Base-by-base conservation (phyloP, 768 basidiomycete species). In the Clavulina sp. region DNA sequence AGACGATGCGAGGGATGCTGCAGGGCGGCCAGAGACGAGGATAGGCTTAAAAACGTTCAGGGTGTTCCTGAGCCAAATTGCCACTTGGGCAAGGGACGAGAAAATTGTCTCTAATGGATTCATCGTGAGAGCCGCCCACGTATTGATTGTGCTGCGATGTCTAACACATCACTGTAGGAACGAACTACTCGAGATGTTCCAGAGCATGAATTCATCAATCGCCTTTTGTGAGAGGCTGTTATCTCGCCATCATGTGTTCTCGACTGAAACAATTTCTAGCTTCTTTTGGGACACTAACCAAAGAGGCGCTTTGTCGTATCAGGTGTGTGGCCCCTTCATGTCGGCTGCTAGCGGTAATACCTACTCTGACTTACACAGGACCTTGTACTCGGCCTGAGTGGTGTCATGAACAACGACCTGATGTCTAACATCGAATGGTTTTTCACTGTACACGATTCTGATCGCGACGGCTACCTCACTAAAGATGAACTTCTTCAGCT, bases 371-470 rank as follows among this genome's bases (percentile, higher is more conserved):
- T 43, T 36, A 19, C 53, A 18, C 61, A 96, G 85, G 91, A 97
- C 62, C 69, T 97, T 9, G 81, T 97, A 6, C 73, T 70, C 28
- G 93, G 95, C 1, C 69, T 97, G 47, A 82, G 95, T 58, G 81
- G 81, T 2, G 84, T 95, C 41, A 85, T 96, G 77, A 84, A 86
- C 68, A 92, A 87, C 57, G 95, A 96, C 64, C 68, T 99, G 57
- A 96, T 97, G 95, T 86, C 91, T 52, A 93, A 87, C 58, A 93
- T 97, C 59, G 87, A 95, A 63, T 99, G 93, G 93, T 93, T 97
- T 68, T 96, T 97, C 68, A 84, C 82, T 58, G 64, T 97, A 47
- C 87, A 93, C 56, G 89, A 92, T 66, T 92, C 92, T 66, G 84
- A 99, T 64, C 88, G 88, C 59, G 95, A 99, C 62, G 92, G 93